Conservation (phyloP, 2,329 filamentous ascomycete species). For the Aspergillus pseudotamarii region DNA sequence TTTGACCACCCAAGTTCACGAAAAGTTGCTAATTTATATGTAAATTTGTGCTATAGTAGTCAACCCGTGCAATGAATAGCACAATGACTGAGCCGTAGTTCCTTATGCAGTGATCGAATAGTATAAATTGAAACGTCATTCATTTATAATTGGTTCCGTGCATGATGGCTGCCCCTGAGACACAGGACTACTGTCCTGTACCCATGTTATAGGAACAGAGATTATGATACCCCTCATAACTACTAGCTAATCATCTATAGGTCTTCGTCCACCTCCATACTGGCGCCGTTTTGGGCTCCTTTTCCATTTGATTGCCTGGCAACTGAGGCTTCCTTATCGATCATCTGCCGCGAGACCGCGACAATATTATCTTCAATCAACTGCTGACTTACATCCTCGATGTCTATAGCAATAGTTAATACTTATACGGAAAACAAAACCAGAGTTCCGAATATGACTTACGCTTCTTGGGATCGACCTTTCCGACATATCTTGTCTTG, state of each 20-base stretch:
- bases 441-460: constrained; percentile 31
- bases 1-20: neutral
- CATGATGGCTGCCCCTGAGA: neutral
- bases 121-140: constrained; percentile 9
- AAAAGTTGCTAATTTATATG: neutral
- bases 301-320: constrained; percentile 60
- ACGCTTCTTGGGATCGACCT: constrained; percentile 98
- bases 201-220: constrained; percentile 1
- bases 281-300: constrained; percentile 51
- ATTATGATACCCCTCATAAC: constrained; percentile 2
- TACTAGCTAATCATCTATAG: constrained; percentile 37
- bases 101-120: neutral
- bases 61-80: neutral
- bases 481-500: constrained; percentile 98
- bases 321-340: constrained; percentile 97
- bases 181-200: neutral
- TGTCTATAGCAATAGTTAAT: constrained; percentile 56
- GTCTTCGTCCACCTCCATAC: constrained; percentile 72
- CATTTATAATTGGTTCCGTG: constrained; percentile 6
- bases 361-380: constrained; percentile 99
- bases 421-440: neutral
- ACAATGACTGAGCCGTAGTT: constrained; percentile 4
- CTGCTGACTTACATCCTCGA: constrained; percentile 94
- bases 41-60: neutral
- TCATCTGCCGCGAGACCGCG: constrained; percentile 97